These are phyloP conservation scores for Apiotrichum gracile DNA, from an alignment of 1,284 basidiomycete genomes.

Conservation along the genomic window DNA sequence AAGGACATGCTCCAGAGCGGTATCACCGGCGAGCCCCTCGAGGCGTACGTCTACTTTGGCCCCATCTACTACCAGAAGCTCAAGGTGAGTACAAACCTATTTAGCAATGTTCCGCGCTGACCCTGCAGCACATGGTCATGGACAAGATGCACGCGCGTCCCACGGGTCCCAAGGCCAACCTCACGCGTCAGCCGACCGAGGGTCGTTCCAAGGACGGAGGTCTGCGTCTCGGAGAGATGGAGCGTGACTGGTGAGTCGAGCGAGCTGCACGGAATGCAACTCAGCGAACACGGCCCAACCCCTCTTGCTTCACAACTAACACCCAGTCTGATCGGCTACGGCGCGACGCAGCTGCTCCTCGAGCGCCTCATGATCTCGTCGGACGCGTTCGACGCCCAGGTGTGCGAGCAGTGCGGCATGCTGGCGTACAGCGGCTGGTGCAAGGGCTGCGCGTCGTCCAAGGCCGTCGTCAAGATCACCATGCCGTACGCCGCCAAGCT, in stretches of 20 bases:
- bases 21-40: constrained; percentile 92
- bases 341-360: constrained; percentile 89
- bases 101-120: constrained; percentile 1
- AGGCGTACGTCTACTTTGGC: constrained; percentile 97
- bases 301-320: background rate
- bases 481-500: constrained; percentile 98
- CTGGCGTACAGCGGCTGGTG: constrained; percentile 94
- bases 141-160: constrained; percentile 99
- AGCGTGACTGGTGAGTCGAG: constrained; percentile 67
- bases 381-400: constrained; percentile 94
- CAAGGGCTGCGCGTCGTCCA: constrained; percentile 90
- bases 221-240: constrained; percentile 97
- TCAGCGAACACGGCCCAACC: too few relatives aligned
- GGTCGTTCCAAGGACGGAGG: constrained; percentile 97
- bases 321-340: constrained; percentile 76
- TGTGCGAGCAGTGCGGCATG: constrained; percentile 88
- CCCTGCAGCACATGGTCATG: constrained; percentile 82
- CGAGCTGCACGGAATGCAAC: too few relatives aligned
- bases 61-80: constrained; percentile 91
- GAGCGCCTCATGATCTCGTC: constrained; percentile 98
- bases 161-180: constrained; percentile 87
- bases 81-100: constrained; percentile 18
- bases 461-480: constrained; percentile 92
- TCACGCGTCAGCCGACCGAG: constrained; percentile 97
- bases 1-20: constrained; percentile 98